Evolutionary conservation across 805 yeast species (phyloP), one percentile per base, ranked within the genome.

Genomic region (Ogataea salicorniae): DNA sequence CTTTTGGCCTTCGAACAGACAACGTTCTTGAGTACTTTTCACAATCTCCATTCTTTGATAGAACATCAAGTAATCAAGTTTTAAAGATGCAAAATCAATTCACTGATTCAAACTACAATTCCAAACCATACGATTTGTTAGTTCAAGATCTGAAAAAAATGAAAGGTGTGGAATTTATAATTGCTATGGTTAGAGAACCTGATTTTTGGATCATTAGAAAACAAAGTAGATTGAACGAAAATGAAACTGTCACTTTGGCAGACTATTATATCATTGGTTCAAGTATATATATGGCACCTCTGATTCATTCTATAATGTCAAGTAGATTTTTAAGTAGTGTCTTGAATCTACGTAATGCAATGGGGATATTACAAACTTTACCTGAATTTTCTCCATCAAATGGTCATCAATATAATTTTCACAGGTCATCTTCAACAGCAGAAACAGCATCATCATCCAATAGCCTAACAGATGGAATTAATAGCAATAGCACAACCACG

Each of bases 21-120:
- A 94, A 91, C 61, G 97, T 94, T 1, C 75, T 94, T 18, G 98
- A 94, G 50, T 94, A 94, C 67, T 91, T 94, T 61, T 74, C 97
- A 4, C 87, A 88, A 57, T 87, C 96, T 2, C 99, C 99, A 1
- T 95, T 92, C 68, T 94, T 87, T 63, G 97, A 92, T 63, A 77
- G 97, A 55, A 81, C 95, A 1, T 86, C 97, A 40, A 94, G 90
- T 66, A 94, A 94, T 64, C 98, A 92, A 68, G 94, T 88, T 29
- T 77, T 95, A 39, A 87, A 87, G 66, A 94, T 94, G 99, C 99
- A 94, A 63, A 78, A 84, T 50, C 97, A 91, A 64, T 91, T 83
- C 74, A 84, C 83, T 45, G 79, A 75, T 39, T 46, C 55, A 17
- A 68, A 73, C 48, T 63, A 70, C 39, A 64, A 65, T 46, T 63